A percentile compares a stretch with the other conserved stretches of the same genome.
phyloP scores from a whole-genome alignment of 257 asterid genomes.

The Gentiana dahurica region DNA sequence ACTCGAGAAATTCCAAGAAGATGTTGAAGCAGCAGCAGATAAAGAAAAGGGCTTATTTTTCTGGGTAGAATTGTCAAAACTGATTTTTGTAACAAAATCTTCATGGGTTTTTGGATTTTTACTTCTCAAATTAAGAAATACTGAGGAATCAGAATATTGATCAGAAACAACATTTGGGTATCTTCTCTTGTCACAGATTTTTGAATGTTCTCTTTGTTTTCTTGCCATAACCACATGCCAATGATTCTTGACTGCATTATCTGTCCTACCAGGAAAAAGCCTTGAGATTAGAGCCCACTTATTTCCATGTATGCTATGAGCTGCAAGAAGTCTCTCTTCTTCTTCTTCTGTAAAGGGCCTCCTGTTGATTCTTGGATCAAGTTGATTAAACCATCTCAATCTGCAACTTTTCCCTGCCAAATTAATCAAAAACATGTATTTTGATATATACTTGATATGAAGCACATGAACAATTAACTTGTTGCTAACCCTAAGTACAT shows the following conservation, averaged over 20 bases:
- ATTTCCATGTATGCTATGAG: conserved; percentile 78
- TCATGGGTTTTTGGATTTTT: conserved; percentile 22
- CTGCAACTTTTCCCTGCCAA: conserved; percentile 83
- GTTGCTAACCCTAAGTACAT: too few relatives aligned
- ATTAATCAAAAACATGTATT: background rate
- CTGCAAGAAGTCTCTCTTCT: conserved; percentile 72
- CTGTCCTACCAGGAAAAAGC: conserved; percentile 91
- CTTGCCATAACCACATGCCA: conserved; percentile 98
- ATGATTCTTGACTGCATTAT: conserved; percentile 90
- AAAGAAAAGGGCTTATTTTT: conserved; percentile 37
- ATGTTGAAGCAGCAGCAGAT: conserved; percentile 25
- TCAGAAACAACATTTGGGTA: conserved; percentile 12
- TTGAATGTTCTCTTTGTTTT: conserved; percentile 71
- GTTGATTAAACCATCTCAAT: conserved; percentile 91
- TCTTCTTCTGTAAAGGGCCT: conserved; percentile 84
- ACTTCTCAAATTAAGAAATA: conserved; percentile 19
- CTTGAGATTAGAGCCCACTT: conserved; percentile 90
- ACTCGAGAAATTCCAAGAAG: conserved; percentile 29
- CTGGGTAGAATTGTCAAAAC: conserved; percentile 31
- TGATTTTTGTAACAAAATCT: conserved; percentile 34
- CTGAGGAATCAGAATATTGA: conserved; percentile 22
- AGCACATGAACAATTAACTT: too few relatives aligned
- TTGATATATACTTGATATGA: background rate
- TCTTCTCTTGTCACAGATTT: conserved; percentile 37
- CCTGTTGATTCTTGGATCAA: conserved; percentile 88